Base-by-base conservation (phyloP, 257 asterid genomes). In the Nicotiana attenuata region DNA sequence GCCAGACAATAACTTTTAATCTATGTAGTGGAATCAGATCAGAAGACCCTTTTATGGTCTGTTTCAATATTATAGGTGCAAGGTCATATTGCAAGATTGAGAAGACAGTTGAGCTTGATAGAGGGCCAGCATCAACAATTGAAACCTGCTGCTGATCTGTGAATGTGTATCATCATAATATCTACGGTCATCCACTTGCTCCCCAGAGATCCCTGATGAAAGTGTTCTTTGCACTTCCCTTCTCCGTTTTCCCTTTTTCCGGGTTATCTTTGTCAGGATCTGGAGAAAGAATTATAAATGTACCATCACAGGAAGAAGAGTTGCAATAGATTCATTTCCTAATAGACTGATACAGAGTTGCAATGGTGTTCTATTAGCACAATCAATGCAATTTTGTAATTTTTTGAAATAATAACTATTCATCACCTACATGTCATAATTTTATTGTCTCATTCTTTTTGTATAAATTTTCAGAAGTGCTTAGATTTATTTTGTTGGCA, bases 51-150 rank as follows among this genome's bases (percentile, higher is more conserved):
- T 81, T 80, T 84, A 81, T 57, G 28, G 16, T 57, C 85, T 14
- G 71, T 33, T 78, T 60, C 76, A 82, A 85, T 87, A 77, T 60
- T 60, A 69, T 79, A 92, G 98, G 98, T 92, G 81, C 98, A 95
- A 93, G 91, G 95, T 76, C 97, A 93, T 83, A 91, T 95, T 84
- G 97, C 95, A 77, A 88, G 97, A 88, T 90, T 91, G 77, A 89
- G 92, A 85, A 87, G 98, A 86, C 95, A 93, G 87, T 76, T 95
- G 91, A 92, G 68, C 83, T 85, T 90, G 92, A 77, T 93, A 33
- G 97, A 93, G 3, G 97, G 96, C 75, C 97, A 87, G 84, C 90
- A 80, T 38, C 86, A 90, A 66, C 95, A 90, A 81, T 57, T 84
- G 83, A 89, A 91, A 90, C 77, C 93, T 82, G 85, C 87, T 26